These are phyloP conservation scores for Testicularia cyperi DNA, from an alignment of 1,284 basidiomycete species.

Conservation along the genomic window DNA sequence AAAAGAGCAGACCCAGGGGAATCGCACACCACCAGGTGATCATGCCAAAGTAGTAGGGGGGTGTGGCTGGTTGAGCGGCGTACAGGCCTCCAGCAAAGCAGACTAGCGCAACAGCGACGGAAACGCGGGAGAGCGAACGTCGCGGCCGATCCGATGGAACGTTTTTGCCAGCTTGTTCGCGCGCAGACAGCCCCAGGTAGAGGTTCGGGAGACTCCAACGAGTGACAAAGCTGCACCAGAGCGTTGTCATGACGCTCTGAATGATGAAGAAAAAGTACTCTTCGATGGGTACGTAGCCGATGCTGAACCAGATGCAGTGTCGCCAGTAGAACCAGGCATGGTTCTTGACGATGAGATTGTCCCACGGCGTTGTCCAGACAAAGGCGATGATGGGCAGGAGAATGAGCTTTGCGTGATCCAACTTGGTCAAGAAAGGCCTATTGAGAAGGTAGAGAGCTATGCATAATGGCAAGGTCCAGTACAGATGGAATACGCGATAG, in stretches of 20 bases:
- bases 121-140: slow-evolving; percentile 4
- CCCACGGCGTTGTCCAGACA: slow-evolving; percentile 55
- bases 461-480: slow-evolving; percentile 47
- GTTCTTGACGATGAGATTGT: slow-evolving; percentile 47
- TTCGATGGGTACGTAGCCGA: slow-evolving; percentile 51
- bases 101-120: slow-evolving; percentile 1
- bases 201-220: slow-evolving; percentile 44
- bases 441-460: slow-evolving; percentile 30
- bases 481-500: slow-evolving; percentile 46
- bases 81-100: slow-evolving; percentile 14
- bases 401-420: slow-evolving; percentile 48
- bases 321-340: slow-evolving; percentile 50
- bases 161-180: too few species aligned
- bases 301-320: slow-evolving; percentile 46
- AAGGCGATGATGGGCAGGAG: slow-evolving; percentile 50
- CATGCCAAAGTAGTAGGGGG: slow-evolving; percentile 52
- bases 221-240: slow-evolving; percentile 47
- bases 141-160: too few species aligned
- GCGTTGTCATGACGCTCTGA: slow-evolving; percentile 49
- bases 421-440: slow-evolving; percentile 42
- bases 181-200: too few species aligned
- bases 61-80: slow-evolving; percentile 12
- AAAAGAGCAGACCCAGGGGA: slow-evolving; percentile 43
- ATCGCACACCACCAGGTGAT: slow-evolving; percentile 50
- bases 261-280: slow-evolving; percentile 56